phyloP scores from a whole-genome alignment of 2,329 filamentous ascomycete species.

The Colletotrichum scovillei region DNA sequence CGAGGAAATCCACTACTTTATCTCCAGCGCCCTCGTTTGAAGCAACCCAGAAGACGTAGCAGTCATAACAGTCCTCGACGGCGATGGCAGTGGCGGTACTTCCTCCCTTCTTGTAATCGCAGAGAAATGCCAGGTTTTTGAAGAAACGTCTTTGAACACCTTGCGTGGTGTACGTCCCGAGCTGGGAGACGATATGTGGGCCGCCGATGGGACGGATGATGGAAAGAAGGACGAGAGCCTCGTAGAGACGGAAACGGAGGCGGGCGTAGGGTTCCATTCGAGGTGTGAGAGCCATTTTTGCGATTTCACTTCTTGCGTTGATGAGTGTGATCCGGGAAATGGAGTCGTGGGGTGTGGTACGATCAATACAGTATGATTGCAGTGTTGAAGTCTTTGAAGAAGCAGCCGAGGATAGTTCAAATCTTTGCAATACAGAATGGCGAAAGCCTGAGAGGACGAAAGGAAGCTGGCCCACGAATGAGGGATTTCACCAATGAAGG shows the following conservation, averaged over 20 bases:
- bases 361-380: too few relatives aligned
- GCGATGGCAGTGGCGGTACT: conserved; percentile 56
- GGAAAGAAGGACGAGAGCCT: background rate
- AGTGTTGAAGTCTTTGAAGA: too few relatives aligned
- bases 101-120: conserved; percentile 59
- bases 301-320: background rate
- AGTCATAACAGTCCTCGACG: conserved; percentile 46
- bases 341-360: too few relatives aligned
- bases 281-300: conserved; percentile 13
- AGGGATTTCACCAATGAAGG: too few relatives aligned
- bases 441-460: too few relatives aligned
- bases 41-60: conserved; percentile 56
- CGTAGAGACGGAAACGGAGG: conserved; percentile 4
- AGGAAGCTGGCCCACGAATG: too few relatives aligned
- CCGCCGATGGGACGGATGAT: conserved; percentile 1
- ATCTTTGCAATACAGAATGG: too few relatives aligned
- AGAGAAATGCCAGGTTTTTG: conserved; percentile 55
- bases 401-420: too few relatives aligned
- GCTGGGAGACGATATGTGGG: background rate
- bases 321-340: background rate
- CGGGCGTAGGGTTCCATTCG: conserved; percentile 12
- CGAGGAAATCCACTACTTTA: conserved; percentile 46
- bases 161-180: background rate
- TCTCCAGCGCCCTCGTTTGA: conserved; percentile 46
- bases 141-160: conserved; percentile 45